These are phyloP conservation scores for Sordariomycetes sp. DNA, from an alignment of 2,329 filamentous ascomycete species.

Conservation along the genomic window DNA sequence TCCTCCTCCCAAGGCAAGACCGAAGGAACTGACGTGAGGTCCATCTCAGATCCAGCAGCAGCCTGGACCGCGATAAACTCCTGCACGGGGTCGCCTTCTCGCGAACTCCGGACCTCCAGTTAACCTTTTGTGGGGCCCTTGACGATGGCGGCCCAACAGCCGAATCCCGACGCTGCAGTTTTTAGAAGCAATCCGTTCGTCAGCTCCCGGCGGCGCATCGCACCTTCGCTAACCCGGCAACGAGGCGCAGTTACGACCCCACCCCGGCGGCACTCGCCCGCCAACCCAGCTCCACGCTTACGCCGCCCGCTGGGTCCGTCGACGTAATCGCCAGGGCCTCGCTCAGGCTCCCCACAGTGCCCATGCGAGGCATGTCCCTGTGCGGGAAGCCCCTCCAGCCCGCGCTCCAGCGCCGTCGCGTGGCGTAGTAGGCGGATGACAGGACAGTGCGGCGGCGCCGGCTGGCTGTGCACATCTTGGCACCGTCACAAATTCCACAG, in stretches of 20 bases:
- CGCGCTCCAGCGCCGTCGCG: background rate
- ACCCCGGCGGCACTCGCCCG: background rate
- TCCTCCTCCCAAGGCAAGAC: no score
- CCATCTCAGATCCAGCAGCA: no score
- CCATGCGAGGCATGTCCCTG: background rate
- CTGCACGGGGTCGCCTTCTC: no score
- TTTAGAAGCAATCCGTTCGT: background rate
- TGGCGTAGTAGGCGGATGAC: background rate
- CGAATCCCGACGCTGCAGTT: background rate
- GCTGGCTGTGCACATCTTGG: background rate
- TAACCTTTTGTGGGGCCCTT: background rate
- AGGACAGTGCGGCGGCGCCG: background rate
- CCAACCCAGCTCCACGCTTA: background rate
- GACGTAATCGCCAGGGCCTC: background rate
- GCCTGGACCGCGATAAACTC: no score
- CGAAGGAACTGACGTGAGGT: no score
- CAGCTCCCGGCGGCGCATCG: background rate
- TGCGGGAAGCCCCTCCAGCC: background rate
- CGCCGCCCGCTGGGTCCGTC: background rate
- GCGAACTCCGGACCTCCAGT: no score
- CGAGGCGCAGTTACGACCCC: background rate
- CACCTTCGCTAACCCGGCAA: background rate
- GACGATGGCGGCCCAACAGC: background rate
- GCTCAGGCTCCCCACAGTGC: background rate
- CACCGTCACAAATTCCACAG: background rate